These are phyloP conservation scores for Tuber calosporum DNA, from an alignment of 495 filamentous ascomycete genomes.

Conservation along the genomic window DNA sequence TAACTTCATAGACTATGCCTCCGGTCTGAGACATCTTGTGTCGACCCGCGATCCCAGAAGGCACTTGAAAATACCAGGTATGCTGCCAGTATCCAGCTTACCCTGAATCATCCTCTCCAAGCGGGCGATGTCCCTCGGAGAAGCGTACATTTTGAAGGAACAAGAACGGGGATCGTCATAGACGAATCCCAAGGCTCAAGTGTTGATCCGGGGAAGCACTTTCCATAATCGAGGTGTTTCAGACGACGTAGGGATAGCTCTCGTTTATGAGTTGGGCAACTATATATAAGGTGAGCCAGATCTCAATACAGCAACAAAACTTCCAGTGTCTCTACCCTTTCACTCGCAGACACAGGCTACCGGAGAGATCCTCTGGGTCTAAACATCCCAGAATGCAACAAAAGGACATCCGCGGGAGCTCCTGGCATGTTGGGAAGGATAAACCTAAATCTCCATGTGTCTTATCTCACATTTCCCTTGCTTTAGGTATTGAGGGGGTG, in stretches of 20 bases:
- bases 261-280: background rate
- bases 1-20: background rate
- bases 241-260: background rate
- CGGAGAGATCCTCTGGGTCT: background rate
- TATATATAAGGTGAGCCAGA: background rate
- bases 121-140: background rate
- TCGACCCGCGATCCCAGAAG: background rate
- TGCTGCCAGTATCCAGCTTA: background rate
- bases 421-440: background rate
- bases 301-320: background rate
- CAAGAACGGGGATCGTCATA: background rate
- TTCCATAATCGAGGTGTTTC: background rate
- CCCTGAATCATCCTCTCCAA: background rate
- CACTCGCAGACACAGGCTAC: background rate
- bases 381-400: background rate
- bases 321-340: background rate
- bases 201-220: background rate
- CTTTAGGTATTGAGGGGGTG: background rate
- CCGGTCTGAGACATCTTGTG: background rate
- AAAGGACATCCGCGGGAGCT: background rate
- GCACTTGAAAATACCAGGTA: background rate
- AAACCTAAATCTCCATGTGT: background rate
- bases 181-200: background rate
- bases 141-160: background rate
- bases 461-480: background rate